These are phyloP conservation scores for Sugiyamaella neomexicana DNA, from an alignment of 1,139 yeast species.

Conservation along the genomic window DNA sequence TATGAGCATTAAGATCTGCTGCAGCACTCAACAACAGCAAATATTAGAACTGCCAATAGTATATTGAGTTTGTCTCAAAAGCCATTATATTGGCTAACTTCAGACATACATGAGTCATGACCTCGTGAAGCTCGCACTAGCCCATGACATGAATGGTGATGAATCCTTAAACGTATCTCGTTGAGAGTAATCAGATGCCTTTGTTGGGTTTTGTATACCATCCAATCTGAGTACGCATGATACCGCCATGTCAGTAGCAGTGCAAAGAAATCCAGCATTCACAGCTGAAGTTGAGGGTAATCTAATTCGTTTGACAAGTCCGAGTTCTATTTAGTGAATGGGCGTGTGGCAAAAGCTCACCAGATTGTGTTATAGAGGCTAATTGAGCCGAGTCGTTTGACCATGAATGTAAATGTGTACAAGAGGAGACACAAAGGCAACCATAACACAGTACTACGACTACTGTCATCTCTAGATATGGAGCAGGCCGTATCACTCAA, in stretches of 20 bases:
- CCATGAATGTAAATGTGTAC: neutral
- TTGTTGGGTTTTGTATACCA: slow-evolving; percentile 17
- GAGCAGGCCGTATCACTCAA: no score
- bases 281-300: slow-evolving; percentile 6
- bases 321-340: neutral
- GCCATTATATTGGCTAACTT: slow-evolving; percentile 18
- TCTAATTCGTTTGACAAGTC: neutral
- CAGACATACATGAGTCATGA: slow-evolving; percentile 19
- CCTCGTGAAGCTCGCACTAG: slow-evolving; percentile 1
- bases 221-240: slow-evolving; percentile 16
- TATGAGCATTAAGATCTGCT: no score
- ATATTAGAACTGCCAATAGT: no score
- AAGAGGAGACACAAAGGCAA: no score
- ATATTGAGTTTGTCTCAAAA: no score
- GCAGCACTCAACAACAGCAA: no score
- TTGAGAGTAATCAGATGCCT: slow-evolving; percentile 14
- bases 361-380: neutral
- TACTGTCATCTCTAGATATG: no score
- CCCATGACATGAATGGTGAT: neutral
- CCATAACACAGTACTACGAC: no score
- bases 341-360: slow-evolving; percentile 2
- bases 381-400: neutral
- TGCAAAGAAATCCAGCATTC: slow-evolving; percentile 17
- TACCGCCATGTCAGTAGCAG: slow-evolving; percentile 16
- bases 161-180: slow-evolving; percentile 17